Evolutionary conservation across 208 protist species (phyloP).

Genomic region (Novymonas esmeraldas): DNA sequence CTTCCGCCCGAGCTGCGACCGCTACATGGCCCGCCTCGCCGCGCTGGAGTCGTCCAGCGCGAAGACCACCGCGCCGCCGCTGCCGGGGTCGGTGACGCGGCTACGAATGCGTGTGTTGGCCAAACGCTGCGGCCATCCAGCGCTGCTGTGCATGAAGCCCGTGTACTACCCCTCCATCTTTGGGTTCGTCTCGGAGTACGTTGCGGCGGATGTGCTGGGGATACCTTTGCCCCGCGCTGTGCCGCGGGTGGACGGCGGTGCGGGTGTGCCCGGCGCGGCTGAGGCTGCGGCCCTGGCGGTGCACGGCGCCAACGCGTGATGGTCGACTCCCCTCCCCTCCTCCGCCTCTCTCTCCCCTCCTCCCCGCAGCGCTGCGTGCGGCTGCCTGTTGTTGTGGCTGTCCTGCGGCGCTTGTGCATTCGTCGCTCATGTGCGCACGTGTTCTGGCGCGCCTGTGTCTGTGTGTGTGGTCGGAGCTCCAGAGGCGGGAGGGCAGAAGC

Average conservation of each 20-base stretch:
- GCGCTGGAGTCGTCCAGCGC: background rate
- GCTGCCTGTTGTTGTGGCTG: background rate
- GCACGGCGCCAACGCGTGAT: background rate
- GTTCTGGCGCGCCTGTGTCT: background rate
- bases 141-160: slow-evolving; percentile 32
- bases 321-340: background rate
- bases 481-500: no score
- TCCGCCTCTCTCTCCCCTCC: background rate
- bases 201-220: slow-evolving; percentile 21
- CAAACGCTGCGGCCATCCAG: slow-evolving; percentile 23
- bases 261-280: background rate
- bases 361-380: no score
- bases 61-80: background rate
- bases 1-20: slow-evolving; percentile 29
- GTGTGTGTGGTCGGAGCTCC: no score
- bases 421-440: background rate
- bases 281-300: background rate
- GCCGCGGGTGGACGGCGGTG: no score
- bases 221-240: background rate
- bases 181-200: slow-evolving; percentile 35
- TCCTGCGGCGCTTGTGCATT: background rate
- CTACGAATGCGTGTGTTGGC: slow-evolving; percentile 11
- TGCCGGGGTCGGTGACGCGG: background rate
- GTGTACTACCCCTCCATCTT: slow-evolving; percentile 31
- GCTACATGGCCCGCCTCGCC: background rate